phyloP scores from a whole-genome alignment of 768 basidiomycete species.

The Hemileccinum rubropunctum region DNA sequence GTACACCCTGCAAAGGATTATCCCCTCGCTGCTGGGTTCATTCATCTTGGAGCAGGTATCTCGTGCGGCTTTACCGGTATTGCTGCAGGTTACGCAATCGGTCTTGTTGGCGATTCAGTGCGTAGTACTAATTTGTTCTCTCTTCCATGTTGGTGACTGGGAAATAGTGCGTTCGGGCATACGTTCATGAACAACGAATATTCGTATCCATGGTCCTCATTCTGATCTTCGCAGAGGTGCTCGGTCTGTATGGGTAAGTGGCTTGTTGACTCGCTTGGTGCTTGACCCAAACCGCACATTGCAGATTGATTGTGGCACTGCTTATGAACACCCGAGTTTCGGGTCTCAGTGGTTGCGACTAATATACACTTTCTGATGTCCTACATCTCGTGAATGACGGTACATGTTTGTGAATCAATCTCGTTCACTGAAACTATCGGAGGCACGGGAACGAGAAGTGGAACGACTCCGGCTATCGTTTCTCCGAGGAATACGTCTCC shows the following conservation, averaged over 20 bases:
- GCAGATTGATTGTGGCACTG: constrained; percentile 80
- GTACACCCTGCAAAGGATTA: constrained; percentile 66
- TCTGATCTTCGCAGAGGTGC: constrained; percentile 87
- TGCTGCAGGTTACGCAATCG: constrained; percentile 94
- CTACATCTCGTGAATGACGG: constrained; percentile 12
- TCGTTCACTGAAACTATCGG: constrained; percentile 13
- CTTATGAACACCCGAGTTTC: constrained; percentile 85
- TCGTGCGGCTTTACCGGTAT: constrained; percentile 90
- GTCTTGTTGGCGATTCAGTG: constrained; percentile 90
- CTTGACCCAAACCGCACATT: neutral
- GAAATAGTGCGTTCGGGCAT: constrained; percentile 81
- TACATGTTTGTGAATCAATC: constrained; percentile 13
- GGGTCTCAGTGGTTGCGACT: constrained; percentile 30
- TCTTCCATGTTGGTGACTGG: constrained; percentile 5
- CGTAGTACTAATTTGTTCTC: constrained; percentile 28
- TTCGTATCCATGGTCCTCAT: constrained; percentile 98
- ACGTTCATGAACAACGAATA: constrained; percentile 84
- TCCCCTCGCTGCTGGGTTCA: constrained; percentile 81
- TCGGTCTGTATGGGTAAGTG: constrained; percentile 82
- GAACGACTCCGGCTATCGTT: constrained; percentile 23
- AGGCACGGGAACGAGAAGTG: constrained; percentile 14
- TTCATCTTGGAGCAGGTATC: constrained; percentile 90
- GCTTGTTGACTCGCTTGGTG: neutral
- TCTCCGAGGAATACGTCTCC: constrained; percentile 37
- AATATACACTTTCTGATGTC: constrained; percentile 5